These are phyloP conservation scores for Phanerodontia chrysosporium DNA, from an alignment of 768 basidiomycete species.

Conservation along the genomic window DNA sequence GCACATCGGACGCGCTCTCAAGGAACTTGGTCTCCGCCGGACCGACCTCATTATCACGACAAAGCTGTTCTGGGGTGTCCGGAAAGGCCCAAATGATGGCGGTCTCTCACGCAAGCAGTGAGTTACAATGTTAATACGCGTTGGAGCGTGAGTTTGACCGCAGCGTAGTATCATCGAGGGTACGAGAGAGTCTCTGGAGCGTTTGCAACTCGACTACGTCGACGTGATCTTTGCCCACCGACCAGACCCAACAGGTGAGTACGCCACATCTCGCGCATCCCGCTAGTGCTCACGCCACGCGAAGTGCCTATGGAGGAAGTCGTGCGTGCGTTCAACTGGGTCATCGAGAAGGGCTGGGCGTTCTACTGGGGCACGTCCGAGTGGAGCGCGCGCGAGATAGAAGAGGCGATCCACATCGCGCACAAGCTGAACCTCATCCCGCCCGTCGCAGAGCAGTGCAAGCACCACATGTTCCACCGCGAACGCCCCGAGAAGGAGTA, in stretches of 20 bases:
- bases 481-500: slow-evolving; percentile 82
- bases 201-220: slow-evolving; percentile 72
- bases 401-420: slow-evolving; percentile 63
- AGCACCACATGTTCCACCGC: slow-evolving; percentile 73
- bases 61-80: slow-evolving; percentile 73
- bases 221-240: slow-evolving; percentile 73
- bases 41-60: slow-evolving; percentile 74
- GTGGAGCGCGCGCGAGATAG: slow-evolving; percentile 58
- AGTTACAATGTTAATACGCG: no score
- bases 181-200: slow-evolving; percentile 56
- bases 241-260: slow-evolving; percentile 48
- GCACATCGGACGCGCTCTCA: slow-evolving; percentile 76
- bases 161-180: slow-evolving; percentile 66
- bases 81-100: slow-evolving; percentile 44
- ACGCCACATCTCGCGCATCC: background rate
- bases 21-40: slow-evolving; percentile 63
- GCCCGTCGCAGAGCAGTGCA: slow-evolving; percentile 75
- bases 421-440: slow-evolving; percentile 58
- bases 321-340: slow-evolving; percentile 76
- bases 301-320: slow-evolving; percentile 68
- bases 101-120: slow-evolving; percentile 63
- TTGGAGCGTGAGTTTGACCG: background rate
- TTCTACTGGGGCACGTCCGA: slow-evolving; percentile 76
- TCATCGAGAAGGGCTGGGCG: slow-evolving; percentile 73
- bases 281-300: background rate